Evolutionary conservation across 805 yeast genomes (phyloP).

Genomic region (Metschnikowia gelsemii): DNA sequence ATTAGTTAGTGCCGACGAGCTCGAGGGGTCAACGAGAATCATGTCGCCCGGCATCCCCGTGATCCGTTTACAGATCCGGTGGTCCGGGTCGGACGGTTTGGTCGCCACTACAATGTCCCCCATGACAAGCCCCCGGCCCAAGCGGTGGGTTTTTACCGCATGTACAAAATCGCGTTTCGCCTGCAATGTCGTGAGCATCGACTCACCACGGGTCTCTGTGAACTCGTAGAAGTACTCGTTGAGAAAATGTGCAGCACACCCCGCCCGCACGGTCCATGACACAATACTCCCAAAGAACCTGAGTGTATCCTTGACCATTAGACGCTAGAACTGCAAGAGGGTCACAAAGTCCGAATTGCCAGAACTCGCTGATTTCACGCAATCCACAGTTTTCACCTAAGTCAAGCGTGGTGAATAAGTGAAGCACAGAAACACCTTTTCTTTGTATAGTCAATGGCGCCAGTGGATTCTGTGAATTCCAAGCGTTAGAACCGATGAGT

Average conservation of each 20-base stretch:
- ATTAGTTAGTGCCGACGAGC: slow-evolving; percentile 44
- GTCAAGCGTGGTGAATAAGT: no score
- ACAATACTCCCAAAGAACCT: slow-evolving; percentile 34
- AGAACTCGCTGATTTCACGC: no score
- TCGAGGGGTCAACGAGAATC: slow-evolving; percentile 76
- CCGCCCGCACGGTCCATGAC: slow-evolving; percentile 58
- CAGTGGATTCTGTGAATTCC: neutral
- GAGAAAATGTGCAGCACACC: slow-evolving; percentile 64
- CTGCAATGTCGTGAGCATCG: slow-evolving; percentile 90
- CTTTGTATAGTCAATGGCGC: no score
- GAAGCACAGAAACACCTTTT: no score
- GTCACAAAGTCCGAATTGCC: no score
- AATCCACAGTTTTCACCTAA: no score
- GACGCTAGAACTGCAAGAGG: no score
- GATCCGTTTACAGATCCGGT: slow-evolving; percentile 86
- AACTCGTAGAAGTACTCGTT: slow-evolving; percentile 69
- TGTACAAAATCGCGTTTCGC: slow-evolving; percentile 76
- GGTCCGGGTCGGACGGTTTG: slow-evolving; percentile 86
- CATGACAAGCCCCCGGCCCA: slow-evolving; percentile 63
- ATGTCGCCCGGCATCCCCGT: slow-evolving; percentile 96
- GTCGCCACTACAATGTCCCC: slow-evolving; percentile 89
- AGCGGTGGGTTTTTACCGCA: slow-evolving; percentile 59
- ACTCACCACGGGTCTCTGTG: slow-evolving; percentile 85
- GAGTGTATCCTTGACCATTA: slow-evolving; percentile 20
- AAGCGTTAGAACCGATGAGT: neutral